A percentile compares a stretch with the other conserved stretches of the same genome.
Evolutionary conservation across 352 stramenopile species (phyloP).

Genomic region (Globisporangium lucens): DNA sequence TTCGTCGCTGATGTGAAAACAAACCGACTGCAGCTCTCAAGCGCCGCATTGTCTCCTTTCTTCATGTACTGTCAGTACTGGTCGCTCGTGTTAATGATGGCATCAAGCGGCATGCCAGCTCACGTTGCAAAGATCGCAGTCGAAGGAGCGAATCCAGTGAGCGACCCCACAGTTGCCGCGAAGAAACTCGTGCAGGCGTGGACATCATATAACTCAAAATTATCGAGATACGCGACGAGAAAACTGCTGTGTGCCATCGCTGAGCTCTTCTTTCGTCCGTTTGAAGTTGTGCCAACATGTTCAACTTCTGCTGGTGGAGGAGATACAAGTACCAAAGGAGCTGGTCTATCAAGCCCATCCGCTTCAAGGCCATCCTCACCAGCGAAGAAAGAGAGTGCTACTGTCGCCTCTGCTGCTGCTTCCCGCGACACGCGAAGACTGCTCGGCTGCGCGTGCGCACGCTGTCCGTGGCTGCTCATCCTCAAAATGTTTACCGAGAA

Average conservation of each 20-base stretch:
- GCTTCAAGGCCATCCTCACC: conserved; percentile 17
- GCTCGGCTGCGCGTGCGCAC: conserved; percentile 64
- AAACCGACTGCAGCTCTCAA: conserved; percentile 47
- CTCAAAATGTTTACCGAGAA: conserved; percentile 70
- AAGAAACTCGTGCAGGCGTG: conserved; percentile 59
- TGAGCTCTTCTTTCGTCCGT: conserved; percentile 56
- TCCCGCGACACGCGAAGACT: conserved; percentile 37
- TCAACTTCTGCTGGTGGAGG: background rate
- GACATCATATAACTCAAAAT: conserved; percentile 48
- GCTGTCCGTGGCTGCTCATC: conserved; percentile 71
- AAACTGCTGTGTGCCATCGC: conserved; percentile 63
- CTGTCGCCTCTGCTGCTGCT: background rate
- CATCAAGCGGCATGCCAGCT: conserved; percentile 43
- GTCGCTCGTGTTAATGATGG: conserved; percentile 56
- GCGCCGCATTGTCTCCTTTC: conserved; percentile 21
- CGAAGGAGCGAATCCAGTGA: conserved; percentile 27
- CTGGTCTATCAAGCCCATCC: background rate
- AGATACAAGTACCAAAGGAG: background rate
- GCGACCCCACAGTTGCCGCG: conserved; percentile 18
- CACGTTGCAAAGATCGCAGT: conserved; percentile 57
- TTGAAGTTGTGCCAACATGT: conserved; percentile 19
- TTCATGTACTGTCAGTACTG: conserved; percentile 80
- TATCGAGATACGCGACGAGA: conserved; percentile 47
- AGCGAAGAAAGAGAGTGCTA: conserved; percentile 16
- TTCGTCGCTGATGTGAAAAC: conserved; percentile 70